A percentile compares a stretch with the other conserved stretches of the same genome.
Conservation (phyloP, 768 basidiomycete genomes). For the Termitomyces sp. region DNA sequence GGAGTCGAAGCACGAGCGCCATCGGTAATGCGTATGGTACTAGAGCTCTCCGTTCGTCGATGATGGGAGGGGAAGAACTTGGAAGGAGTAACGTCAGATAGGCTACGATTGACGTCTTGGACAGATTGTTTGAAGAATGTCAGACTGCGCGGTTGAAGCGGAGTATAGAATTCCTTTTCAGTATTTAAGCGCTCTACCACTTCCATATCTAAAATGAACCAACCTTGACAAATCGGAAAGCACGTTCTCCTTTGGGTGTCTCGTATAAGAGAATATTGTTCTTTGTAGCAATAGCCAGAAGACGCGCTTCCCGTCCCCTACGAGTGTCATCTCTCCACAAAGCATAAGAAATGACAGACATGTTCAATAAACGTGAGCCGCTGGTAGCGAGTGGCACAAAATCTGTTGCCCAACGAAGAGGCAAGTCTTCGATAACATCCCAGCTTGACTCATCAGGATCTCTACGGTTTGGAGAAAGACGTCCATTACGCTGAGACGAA, state of each 20-base stretch:
- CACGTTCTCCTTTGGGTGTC: conserved; percentile 77
- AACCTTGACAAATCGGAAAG: conserved; percentile 81
- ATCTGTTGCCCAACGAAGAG: conserved; percentile 84
- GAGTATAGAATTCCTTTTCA: conserved; percentile 81
- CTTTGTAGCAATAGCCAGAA: conserved; percentile 77
- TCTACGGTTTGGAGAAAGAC: conserved; percentile 15
- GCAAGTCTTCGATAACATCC: conserved; percentile 74
- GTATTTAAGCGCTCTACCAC: background rate
- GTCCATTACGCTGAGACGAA: conserved; percentile 1
- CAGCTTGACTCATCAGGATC: conserved; percentile 50
- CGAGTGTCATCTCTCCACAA: conserved; percentile 61
- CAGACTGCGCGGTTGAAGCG: conserved; percentile 60
- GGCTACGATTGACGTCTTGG: conserved; percentile 44
- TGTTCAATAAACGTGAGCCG: conserved; percentile 58
- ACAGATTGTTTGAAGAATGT: conserved; percentile 70
- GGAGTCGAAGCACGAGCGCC: conserved; percentile 25
- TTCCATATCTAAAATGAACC: conserved; percentile 1
- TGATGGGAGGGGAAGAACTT: conserved; percentile 37
- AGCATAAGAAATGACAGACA: conserved; percentile 62
- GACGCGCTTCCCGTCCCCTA: conserved; percentile 39
- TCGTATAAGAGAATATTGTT: conserved; percentile 73
- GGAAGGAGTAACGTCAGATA: conserved; percentile 34
- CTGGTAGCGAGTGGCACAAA: conserved; percentile 72
- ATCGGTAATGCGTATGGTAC: conserved; percentile 31
- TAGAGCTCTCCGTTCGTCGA: conserved; percentile 38